Evolutionary conservation across 768 basidiomycete species (phyloP), one percentile per base, ranked within the genome.

Genomic region (Kwoniella heveanensis): DNA sequence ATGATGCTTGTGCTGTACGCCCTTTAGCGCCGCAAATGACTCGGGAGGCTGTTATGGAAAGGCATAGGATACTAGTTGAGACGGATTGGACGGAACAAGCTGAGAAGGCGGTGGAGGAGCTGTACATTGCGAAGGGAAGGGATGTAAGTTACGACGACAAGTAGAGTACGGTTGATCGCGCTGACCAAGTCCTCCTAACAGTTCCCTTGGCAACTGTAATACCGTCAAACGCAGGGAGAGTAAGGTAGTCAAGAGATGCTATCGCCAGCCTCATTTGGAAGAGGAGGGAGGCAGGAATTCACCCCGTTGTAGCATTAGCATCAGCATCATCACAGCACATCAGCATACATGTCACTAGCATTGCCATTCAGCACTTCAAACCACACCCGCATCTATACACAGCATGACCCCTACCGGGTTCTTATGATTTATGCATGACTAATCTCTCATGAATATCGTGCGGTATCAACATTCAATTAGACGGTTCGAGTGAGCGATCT

Each of bases 31-130:
- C 60, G 8, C 57, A 47, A 12, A 68, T 68, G 67, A 55, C 54
- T 8, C 37, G n/a, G 55, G 25, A 57, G 24, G 44, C 67, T 2
- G 61, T 68, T 21, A 52, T 27, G 26, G 36, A 58, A n/a, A 47
- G 67, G 24, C 58, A 68, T 54, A 51, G 55, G 9, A 25, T 53
- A 12, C 26, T 68, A 1, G 64, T 69, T 2, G 64, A 69, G 36
- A 65, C 68, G 4, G 68, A 69, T 32, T 66, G 65, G 64, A 62
- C 39, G 32, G 30, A 57, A 21, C 22, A 29, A 37, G 64, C 60
- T 7, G 58, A 62, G 30, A 37, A 50, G 22, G 50, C 52, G 25
- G 56, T 67, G n/a, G 47, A 47, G 17, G 46, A 48, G 22, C 12
- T 54, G 29, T 67, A 50, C 25, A 54, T 46, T 9, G 61, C 59